Evolutionary conservation across 1,139 yeast species (phyloP).

Genomic region (Candida sp.): DNA sequence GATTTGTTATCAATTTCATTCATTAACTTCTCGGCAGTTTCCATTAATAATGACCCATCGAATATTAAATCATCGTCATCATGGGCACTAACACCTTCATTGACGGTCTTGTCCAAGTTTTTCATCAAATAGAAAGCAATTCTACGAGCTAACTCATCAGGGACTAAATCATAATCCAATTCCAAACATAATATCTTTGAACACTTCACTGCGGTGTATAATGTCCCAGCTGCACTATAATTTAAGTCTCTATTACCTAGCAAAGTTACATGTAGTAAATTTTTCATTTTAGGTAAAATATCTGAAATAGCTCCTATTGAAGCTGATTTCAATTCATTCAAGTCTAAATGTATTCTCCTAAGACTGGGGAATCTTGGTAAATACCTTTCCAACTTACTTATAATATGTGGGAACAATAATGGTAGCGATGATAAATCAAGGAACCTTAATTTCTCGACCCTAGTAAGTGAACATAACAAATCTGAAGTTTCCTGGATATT

Average conservation of each 20-base stretch:
- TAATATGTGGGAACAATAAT: slow-evolving; percentile 65
- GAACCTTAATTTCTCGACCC: slow-evolving; percentile 58
- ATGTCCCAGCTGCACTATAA: slow-evolving; percentile 58
- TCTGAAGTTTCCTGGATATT: slow-evolving; percentile 53
- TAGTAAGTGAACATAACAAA: slow-evolving; percentile 48
- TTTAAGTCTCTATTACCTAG: slow-evolving; percentile 60
- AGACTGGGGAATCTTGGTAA: slow-evolving; percentile 65
- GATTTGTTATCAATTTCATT: slow-evolving; percentile 32
- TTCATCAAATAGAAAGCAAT: slow-evolving; percentile 80
- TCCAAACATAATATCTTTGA: slow-evolving; percentile 72
- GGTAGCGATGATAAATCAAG: slow-evolving; percentile 78
- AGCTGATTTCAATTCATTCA: slow-evolving; percentile 60
- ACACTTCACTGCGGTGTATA: slow-evolving; percentile 68
- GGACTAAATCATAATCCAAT: slow-evolving; percentile 63
- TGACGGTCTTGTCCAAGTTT: slow-evolving; percentile 67
- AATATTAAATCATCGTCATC: slow-evolving; percentile 45
- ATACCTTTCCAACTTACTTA: slow-evolving; percentile 56
- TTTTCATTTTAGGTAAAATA: slow-evolving; percentile 64
- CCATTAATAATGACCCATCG: slow-evolving; percentile 52
- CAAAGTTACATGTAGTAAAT: slow-evolving; percentile 74
- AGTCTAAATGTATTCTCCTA: slow-evolving; percentile 75
- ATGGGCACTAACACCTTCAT: slow-evolving; percentile 34
- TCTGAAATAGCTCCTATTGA: slow-evolving; percentile 68
- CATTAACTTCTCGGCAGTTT: slow-evolving; percentile 61
- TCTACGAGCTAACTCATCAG: slow-evolving; percentile 71